Evolutionary conservation across 2,329 filamentous ascomycete genomes (phyloP).

Genomic region (Aspergillus sojae): DNA sequence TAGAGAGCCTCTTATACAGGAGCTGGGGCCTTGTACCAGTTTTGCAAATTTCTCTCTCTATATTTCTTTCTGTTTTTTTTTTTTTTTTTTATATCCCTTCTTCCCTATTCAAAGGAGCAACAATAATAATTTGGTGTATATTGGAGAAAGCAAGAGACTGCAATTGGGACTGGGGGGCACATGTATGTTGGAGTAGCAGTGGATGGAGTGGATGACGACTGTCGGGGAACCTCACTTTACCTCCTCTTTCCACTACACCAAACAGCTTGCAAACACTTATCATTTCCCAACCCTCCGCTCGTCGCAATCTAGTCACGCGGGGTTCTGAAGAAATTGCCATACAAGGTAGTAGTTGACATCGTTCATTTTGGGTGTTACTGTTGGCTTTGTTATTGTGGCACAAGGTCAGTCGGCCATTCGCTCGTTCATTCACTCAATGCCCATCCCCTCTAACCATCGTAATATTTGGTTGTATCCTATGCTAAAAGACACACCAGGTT

Average conservation of each 20-base stretch:
- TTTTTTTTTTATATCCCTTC: too few relatives aligned
- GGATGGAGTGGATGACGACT: constrained; percentile 2
- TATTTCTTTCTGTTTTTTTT: background rate
- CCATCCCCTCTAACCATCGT: too few relatives aligned
- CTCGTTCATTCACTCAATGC: background rate
- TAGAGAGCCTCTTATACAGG: background rate
- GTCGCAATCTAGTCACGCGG: constrained; percentile 1
- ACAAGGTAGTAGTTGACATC: background rate
- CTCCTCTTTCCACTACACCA: background rate
- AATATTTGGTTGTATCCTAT: background rate
- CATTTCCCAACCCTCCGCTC: background rate
- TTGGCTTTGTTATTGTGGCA: constrained; percentile 5
- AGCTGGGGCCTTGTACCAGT: background rate
- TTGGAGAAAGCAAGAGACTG: background rate
- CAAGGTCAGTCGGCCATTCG: background rate
- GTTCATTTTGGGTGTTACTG: constrained; percentile 1
- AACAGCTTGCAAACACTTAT: background rate
- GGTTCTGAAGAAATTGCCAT: background rate
- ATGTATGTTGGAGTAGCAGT: background rate
- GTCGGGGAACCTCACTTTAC: background rate
- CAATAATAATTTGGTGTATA: background rate
- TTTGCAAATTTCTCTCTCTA: background rate
- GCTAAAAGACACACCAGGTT: background rate
- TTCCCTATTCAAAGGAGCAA: too few relatives aligned
- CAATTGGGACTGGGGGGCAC: background rate